Percentiles rank a stretch among this genome's conserved stretches.
These are phyloP conservation scores for Incumbomyces lentus DNA, from an alignment of 2,329 filamentous ascomycete genomes.

Conservation along the genomic window DNA sequence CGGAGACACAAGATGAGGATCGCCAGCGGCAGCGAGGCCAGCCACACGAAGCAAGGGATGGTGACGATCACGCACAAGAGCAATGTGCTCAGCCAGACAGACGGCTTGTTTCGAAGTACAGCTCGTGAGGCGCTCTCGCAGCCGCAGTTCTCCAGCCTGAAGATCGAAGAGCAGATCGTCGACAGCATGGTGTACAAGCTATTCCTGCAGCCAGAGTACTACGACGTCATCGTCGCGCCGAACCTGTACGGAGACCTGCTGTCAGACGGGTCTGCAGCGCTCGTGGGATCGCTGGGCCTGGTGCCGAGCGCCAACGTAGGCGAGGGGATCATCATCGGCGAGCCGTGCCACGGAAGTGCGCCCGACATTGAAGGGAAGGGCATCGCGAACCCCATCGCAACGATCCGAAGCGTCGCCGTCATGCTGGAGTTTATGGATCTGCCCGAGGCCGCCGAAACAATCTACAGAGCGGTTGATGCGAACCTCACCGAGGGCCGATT, in stretches of 20 bases:
- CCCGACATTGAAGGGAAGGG: slow-evolving; percentile 89
- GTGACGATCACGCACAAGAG: slow-evolving; percentile 98
- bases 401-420: slow-evolving; percentile 75
- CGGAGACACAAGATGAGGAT: slow-evolving; percentile 72
- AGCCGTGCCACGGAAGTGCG: slow-evolving; percentile 93
- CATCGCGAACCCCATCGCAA: slow-evolving; percentile 95
- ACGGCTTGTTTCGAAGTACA: slow-evolving; percentile 83
- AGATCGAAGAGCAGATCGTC: slow-evolving; percentile 93
- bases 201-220: slow-evolving; percentile 86
- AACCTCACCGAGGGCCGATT: slow-evolving; percentile 75
- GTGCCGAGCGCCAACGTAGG: slow-evolving; percentile 94
- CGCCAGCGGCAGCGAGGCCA: slow-evolving; percentile 28
- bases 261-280: slow-evolving; percentile 85
- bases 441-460: slow-evolving; percentile 73
- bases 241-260: slow-evolving; percentile 97
- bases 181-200: slow-evolving; percentile 99
- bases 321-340: slow-evolving; percentile 86
- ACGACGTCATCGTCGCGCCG: slow-evolving; percentile 95
- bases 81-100: slow-evolving; percentile 92
- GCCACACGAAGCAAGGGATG: slow-evolving; percentile 45
- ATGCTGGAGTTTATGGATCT: slow-evolving; percentile 96
- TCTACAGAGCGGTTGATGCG: slow-evolving; percentile 84
- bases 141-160: slow-evolving; percentile 52
- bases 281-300: slow-evolving; percentile 83
- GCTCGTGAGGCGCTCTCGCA: slow-evolving; percentile 62